Conservation (phyloP, 768 basidiomycete species). For the Pholiota conissans region DNA sequence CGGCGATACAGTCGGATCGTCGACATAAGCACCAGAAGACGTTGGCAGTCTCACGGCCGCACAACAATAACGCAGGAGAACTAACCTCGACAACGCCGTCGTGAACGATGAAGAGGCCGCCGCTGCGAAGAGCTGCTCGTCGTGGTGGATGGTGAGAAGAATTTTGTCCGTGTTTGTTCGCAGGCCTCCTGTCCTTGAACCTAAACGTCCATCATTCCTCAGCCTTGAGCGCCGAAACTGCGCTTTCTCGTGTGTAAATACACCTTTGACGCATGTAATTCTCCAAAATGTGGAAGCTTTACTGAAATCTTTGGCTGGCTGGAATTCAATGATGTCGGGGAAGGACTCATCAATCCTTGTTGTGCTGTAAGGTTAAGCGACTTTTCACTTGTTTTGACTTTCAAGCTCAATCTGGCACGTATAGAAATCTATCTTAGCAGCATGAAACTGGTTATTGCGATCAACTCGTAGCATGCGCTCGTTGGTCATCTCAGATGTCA, state of each 20-base stretch:
- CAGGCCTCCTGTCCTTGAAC: slow-evolving; percentile 5
- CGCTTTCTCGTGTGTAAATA: not conserved
- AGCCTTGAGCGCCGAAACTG: not conserved
- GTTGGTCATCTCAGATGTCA: not conserved
- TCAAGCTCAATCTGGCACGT: not conserved
- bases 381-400: not conserved
- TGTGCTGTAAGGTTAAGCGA: too few relatives aligned
- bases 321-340: too few relatives aligned
- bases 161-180: slow-evolving; percentile 17
- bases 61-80: not conserved
- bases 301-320: not conserved
- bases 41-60: not conserved
- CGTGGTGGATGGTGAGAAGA: slow-evolving; percentile 24
- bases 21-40: not conserved
- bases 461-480: not conserved
- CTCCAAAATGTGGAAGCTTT: too few relatives aligned
- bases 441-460: not conserved
- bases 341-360: too few relatives aligned
- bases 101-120: not conserved
- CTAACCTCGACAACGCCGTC: not conserved
- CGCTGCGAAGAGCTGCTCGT: not conserved
- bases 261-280: not conserved
- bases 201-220: slow-evolving; percentile 5
- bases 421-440: not conserved
- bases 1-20: not conserved